These are phyloP conservation scores for Chytriomyces sp. DNA, from an alignment of 192 early-diverging fungal genomes.

Conservation along the genomic window DNA sequence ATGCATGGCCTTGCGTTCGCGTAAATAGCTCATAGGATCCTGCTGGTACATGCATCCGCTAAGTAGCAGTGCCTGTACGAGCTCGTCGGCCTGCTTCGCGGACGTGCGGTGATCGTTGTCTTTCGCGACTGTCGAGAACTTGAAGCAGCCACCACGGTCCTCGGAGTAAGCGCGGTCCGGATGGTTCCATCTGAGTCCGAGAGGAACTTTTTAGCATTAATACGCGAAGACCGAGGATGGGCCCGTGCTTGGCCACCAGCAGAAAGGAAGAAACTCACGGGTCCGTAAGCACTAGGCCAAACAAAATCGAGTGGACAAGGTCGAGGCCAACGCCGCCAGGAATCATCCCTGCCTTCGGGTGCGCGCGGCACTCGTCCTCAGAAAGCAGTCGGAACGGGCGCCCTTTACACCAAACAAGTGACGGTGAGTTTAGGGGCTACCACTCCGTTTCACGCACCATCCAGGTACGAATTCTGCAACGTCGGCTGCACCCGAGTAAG, in stretches of 20 bases:
- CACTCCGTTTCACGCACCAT: constrained; percentile 11
- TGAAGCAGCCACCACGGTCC: constrained; percentile 21
- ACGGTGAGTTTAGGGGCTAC: neutral
- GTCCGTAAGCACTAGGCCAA: constrained; percentile 34
- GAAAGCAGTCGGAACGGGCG: constrained; percentile 23
- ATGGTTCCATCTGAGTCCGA: constrained; percentile 13
- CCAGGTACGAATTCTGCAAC: constrained; percentile 27
- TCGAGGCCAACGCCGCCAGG: constrained; percentile 18
- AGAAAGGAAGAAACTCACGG: constrained; percentile 15
- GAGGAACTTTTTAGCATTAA: neutral
- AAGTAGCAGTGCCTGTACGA: constrained; percentile 32
- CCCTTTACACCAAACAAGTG: neutral
- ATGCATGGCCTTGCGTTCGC: constrained; percentile 24
- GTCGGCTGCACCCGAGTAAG: constrained; percentile 13
- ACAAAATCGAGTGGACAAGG: constrained; percentile 29
- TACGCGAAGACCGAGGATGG: neutral
- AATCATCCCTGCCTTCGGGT: constrained; percentile 24
- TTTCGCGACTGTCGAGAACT: constrained; percentile 25
- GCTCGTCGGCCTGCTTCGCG: constrained; percentile 27
- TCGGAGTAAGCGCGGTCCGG: constrained; percentile 19
- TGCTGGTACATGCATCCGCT: constrained; percentile 13
- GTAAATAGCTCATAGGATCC: constrained; percentile 24
- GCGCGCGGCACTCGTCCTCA: constrained; percentile 24
- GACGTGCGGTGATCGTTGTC: constrained; percentile 29
- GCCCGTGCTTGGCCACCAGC: neutral